Percentiles rank a stretch among this genome's conserved stretches.
These are phyloP conservation scores for Stenocarpella maydis DNA, from an alignment of 2,329 filamentous ascomycete genomes.

Conservation along the genomic window DNA sequence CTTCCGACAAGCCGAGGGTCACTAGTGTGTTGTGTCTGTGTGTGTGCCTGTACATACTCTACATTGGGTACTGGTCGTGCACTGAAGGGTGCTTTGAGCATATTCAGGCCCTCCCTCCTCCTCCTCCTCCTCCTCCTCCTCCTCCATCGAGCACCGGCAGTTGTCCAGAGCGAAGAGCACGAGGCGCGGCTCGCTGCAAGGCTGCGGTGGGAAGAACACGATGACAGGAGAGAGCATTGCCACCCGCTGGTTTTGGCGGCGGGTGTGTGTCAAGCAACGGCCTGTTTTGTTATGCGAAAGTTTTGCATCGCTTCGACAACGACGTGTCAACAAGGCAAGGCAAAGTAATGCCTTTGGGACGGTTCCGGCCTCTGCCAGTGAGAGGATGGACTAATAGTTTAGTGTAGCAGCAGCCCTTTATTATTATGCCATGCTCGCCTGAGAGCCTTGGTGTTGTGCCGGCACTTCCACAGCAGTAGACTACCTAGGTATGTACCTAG, in stretches of 20 bases:
- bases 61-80: not conserved
- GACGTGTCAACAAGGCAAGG: conserved; percentile 17
- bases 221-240: conserved; percentile 14
- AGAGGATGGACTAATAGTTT: conserved; percentile 3
- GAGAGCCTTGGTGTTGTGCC: not conserved
- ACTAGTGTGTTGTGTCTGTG: no score
- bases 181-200: not conserved
- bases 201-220: not conserved
- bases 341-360: conserved; percentile 1
- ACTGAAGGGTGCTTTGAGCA: no score
- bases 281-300: conserved; percentile 14
- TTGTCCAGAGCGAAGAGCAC: conserved; percentile 4
- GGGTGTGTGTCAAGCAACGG: conserved; percentile 5
- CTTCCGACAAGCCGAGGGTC: not conserved
- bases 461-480: not conserved
- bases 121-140: not conserved
- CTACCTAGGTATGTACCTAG: no score
- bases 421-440: conserved; percentile 7
- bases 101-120: not conserved
- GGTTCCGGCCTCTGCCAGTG: not conserved
- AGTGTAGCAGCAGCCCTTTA: not conserved
- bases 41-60: not conserved
- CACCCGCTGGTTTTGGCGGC: conserved; percentile 1
- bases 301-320: conserved; percentile 23
- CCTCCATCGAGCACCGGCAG: not conserved